A percentile compares a stretch with the other conserved stretches of the same genome.
Conservation (phyloP, 2,329 filamentous ascomycete species). For the Ustilaginoidea virens region DNA sequence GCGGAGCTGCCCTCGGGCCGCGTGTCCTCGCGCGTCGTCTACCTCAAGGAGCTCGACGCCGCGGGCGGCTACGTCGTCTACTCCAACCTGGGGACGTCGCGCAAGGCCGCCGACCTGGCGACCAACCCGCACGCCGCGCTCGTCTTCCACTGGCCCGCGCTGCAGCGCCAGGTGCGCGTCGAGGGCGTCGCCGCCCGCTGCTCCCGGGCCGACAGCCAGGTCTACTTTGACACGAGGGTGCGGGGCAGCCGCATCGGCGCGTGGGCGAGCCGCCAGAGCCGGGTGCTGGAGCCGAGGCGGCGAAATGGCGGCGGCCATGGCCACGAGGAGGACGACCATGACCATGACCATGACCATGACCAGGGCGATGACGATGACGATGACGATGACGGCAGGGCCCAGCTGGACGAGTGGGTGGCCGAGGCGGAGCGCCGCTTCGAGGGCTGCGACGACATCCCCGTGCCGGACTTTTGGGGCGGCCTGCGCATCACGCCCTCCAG, state of each 20-base stretch:
- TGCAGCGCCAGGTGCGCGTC: conserved; percentile 82
- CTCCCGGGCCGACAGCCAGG: conserved; percentile 52
- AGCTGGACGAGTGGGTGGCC: conserved; percentile 62
- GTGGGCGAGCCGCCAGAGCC: conserved; percentile 84
- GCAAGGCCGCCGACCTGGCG: conserved; percentile 51
- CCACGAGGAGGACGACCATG: conserved; percentile 26
- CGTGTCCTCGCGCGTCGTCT: conserved; percentile 74
- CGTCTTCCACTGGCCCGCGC: conserved; percentile 77
- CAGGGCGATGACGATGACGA: conserved; percentile 47
- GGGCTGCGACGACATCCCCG: conserved; percentile 63
- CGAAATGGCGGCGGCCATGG: conserved; percentile 38
- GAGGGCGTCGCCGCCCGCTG: conserved; percentile 63
- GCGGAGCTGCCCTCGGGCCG: conserved; percentile 70
- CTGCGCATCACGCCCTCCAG: conserved; percentile 70
- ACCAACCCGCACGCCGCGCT: conserved; percentile 66
- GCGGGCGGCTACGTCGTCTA: conserved; percentile 73
- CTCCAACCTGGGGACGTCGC: conserved; percentile 74
- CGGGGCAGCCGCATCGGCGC: conserved; percentile 75
- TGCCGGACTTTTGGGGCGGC: conserved; percentile 92
- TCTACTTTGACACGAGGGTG: conserved; percentile 52
- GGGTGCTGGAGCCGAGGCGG: conserved; percentile 46
- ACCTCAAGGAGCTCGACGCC: conserved; percentile 84
- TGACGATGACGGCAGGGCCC: conserved; percentile 50
- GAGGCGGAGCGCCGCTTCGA: conserved; percentile 66
- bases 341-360: conserved; percentile 84